phyloP scores from a whole-genome alignment of 345 rosid species.

The Eucalyptus leucophloia region DNA sequence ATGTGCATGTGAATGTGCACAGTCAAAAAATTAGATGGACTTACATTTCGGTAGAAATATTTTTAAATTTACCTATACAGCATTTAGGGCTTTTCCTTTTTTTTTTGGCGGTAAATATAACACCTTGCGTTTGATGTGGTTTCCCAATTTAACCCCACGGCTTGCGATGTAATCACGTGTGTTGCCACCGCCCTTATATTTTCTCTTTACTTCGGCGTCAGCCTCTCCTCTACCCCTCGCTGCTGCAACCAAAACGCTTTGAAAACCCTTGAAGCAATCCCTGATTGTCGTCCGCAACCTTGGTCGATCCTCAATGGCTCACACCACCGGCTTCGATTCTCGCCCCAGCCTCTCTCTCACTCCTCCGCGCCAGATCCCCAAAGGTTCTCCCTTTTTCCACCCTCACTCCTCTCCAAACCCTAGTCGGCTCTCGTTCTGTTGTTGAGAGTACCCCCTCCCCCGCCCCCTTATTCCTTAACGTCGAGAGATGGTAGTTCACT shows the following conservation, averaged over 20 bases:
- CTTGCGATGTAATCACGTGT: background rate
- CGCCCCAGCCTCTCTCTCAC: slow-evolving; percentile 37
- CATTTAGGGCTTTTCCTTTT: background rate
- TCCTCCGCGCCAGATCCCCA: slow-evolving; percentile 75
- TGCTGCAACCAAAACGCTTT: background rate
- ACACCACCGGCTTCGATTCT: slow-evolving; percentile 33
- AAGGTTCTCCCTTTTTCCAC: slow-evolving; percentile 22
- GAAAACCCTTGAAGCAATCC: background rate
- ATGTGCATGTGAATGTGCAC: background rate
- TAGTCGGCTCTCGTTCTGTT: background rate
- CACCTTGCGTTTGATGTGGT: background rate
- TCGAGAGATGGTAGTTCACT: background rate
- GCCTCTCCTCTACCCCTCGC: background rate
- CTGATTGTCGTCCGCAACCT: background rate
- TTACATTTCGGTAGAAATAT: background rate
- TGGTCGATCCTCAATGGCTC: slow-evolving; percentile 41
- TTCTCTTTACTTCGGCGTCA: background rate
- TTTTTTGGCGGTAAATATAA: background rate
- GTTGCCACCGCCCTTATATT: background rate
- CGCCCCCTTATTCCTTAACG: background rate
- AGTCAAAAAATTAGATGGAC: background rate
- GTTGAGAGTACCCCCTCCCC: background rate
- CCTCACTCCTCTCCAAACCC: background rate
- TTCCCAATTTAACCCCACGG: background rate
- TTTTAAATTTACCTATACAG: background rate